These are phyloP conservation scores for Acanthamoeba castellanii DNA, from an alignment of 208 protist species.

Conservation along the genomic window DNA sequence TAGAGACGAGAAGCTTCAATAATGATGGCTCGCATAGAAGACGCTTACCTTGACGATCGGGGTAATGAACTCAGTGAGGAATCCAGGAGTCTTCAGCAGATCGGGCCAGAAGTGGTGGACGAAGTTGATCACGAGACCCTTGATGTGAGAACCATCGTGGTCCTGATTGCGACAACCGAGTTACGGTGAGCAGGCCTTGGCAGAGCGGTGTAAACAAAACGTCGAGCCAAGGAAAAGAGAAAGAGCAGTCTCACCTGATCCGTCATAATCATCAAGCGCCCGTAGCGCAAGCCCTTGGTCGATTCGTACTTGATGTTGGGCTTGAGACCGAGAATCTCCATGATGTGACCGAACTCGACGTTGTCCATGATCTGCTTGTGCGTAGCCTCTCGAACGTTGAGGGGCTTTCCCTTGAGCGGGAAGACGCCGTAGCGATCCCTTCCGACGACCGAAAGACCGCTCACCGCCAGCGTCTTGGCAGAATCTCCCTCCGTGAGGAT, in stretches of 20 bases:
- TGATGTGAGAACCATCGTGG: constrained; percentile 99
- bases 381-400: constrained; percentile 99
- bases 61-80: constrained; percentile 99
- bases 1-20: background rate
- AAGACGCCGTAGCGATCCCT: constrained; percentile 99
- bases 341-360: constrained; percentile 95
- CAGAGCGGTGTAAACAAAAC: background rate
- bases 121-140: constrained; percentile 99
- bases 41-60: constrained; percentile 99
- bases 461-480: constrained; percentile 91
- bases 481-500: constrained; percentile 99
- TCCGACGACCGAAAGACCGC: constrained; percentile 98
- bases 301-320: constrained; percentile 88
- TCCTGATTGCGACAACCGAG: constrained; percentile 90
- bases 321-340: constrained; percentile 93
- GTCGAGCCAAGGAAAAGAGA: too few relatives aligned
- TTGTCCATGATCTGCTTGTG: constrained; percentile 96
- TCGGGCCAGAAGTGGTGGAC: constrained; percentile 99
- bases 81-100: constrained; percentile 96
- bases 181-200: constrained; percentile 17
- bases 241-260: constrained; percentile 94
- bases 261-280: constrained; percentile 99
- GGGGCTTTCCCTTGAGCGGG: constrained; percentile 97
- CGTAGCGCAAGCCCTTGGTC: constrained; percentile 97
- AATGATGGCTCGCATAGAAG: background rate